Conservation (phyloP, 352 stramenopile genomes). For the Phytophthora tentaculata region DNA sequence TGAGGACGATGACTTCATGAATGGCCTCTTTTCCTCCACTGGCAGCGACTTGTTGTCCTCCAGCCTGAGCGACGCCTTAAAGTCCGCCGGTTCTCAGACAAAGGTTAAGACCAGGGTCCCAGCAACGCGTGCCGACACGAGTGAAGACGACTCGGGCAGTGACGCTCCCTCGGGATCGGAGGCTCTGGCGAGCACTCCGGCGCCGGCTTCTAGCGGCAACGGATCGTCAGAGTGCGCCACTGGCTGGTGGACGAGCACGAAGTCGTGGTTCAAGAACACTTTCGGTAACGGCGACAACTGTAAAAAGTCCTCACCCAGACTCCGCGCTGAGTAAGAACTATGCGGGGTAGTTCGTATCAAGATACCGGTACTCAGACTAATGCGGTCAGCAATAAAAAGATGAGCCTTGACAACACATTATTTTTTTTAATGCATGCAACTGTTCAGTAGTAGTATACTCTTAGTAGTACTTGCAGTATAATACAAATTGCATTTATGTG, state of each 20-base stretch:
- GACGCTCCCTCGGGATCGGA: neutral
- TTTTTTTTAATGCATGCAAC: no score
- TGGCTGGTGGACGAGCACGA: neutral
- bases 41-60: slow-evolving; percentile 16
- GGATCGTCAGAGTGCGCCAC: neutral
- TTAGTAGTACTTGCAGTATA: no score
- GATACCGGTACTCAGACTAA: neutral
- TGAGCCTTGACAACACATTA: neutral
- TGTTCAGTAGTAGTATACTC: no score
- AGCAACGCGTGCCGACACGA: neutral
- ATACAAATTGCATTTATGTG: no score
- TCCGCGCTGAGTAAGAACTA: neutral
- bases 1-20: neutral
- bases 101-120: neutral
- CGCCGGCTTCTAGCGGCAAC: neutral
- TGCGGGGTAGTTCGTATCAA: neutral
- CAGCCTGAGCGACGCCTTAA: slow-evolving; percentile 8
- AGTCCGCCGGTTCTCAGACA: neutral
- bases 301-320: neutral
- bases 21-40: slow-evolving; percentile 1
- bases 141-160: slow-evolving; percentile 2
- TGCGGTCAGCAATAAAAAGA: neutral
- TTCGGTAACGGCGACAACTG: neutral
- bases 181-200: neutral
- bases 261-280: neutral